A percentile compares a stretch with the other conserved stretches of the same genome.
These are phyloP conservation scores for Neobulgaria alba DNA, from an alignment of 2,329 filamentous ascomycete genomes.

Conservation along the genomic window DNA sequence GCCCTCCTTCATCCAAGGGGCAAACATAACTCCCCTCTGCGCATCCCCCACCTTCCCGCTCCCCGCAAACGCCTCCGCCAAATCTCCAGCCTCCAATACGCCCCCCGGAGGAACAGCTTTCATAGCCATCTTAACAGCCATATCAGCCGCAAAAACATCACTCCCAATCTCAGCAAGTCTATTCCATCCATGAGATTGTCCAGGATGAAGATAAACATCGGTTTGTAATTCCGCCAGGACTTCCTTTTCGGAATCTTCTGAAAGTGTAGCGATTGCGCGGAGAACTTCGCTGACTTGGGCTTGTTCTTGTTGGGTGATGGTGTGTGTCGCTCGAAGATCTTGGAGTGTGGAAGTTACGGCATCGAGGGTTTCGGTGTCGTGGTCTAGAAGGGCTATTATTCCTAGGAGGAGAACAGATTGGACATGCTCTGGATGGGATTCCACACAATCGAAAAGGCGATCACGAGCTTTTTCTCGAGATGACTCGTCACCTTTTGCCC, in stretches of 20 bases:
- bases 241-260: slow-evolving; percentile 39
- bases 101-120: slow-evolving; percentile 68
- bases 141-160: slow-evolving; percentile 54
- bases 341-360: slow-evolving; percentile 75
- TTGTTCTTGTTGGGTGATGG: slow-evolving; percentile 54
- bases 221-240: slow-evolving; percentile 58
- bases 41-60: slow-evolving; percentile 65
- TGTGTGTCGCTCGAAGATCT: slow-evolving; percentile 58
- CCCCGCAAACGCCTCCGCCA: slow-evolving; percentile 66
- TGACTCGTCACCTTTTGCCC: slow-evolving; percentile 73
- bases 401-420: slow-evolving; percentile 74
- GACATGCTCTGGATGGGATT: slow-evolving; percentile 65
- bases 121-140: slow-evolving; percentile 73
- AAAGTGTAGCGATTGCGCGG: slow-evolving; percentile 59
- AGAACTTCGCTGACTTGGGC: slow-evolving; percentile 66
- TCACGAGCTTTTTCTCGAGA: slow-evolving; percentile 70
- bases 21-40: slow-evolving; percentile 67
- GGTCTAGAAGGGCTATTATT: slow-evolving; percentile 72
- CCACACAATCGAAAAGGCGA: slow-evolving; percentile 72
- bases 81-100: slow-evolving; percentile 55
- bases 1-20: slow-evolving; percentile 56
- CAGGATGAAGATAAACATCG: slow-evolving; percentile 73
- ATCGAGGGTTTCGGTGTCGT: slow-evolving; percentile 68
- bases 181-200: slow-evolving; percentile 73
- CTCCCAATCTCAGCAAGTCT: slow-evolving; percentile 49